A percentile compares a stretch with the other conserved stretches of the same genome.
Evolutionary conservation across 805 yeast species (phyloP).

Genomic region (Zygotorulaspora chibaensis): DNA sequence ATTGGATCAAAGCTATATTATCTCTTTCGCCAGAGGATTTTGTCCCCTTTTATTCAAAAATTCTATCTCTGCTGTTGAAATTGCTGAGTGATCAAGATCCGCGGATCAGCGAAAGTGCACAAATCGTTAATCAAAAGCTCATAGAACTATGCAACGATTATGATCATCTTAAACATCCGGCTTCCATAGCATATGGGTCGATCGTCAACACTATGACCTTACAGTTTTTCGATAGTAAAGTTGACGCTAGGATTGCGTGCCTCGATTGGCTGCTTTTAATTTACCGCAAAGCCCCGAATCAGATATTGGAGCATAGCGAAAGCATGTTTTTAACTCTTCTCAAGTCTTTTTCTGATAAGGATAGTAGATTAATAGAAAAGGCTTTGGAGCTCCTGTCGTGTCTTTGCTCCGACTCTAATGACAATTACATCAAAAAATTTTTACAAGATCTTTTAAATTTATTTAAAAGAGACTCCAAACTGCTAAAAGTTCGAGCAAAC

Average conservation of each 20-base stretch:
- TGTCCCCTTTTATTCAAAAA: slow-evolving; percentile 66
- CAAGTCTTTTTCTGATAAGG: slow-evolving; percentile 61
- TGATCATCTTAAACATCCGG: slow-evolving; percentile 23
- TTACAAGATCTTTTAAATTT: slow-evolving; percentile 64
- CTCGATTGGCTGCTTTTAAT: slow-evolving; percentile 86
- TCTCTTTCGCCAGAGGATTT: slow-evolving; percentile 70
- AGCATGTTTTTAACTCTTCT: slow-evolving; percentile 72
- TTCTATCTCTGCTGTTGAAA: slow-evolving; percentile 63
- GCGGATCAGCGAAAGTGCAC: slow-evolving; percentile 50
- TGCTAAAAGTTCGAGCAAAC: slow-evolving; percentile 71
- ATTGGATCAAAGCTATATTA: slow-evolving; percentile 76
- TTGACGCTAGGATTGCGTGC: slow-evolving; percentile 75
- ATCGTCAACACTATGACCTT: slow-evolving; percentile 67
- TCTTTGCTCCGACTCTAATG: slow-evolving; percentile 44
- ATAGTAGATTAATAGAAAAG: slow-evolving; percentile 28
- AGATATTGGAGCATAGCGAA: slow-evolving; percentile 51
- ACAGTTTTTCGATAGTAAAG: slow-evolving; percentile 72
- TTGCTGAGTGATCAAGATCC: slow-evolving; percentile 53
- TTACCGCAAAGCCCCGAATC: slow-evolving; percentile 62
- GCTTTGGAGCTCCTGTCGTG: slow-evolving; percentile 29
- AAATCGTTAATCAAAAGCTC: slow-evolving; percentile 51
- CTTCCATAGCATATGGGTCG: slow-evolving; percentile 39
- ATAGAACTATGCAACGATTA: slow-evolving; percentile 42
- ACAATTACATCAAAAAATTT: slow-evolving; percentile 69
- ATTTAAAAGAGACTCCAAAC: slow-evolving; percentile 63